Percentiles rank a stretch among this genome's conserved stretches.
Evolutionary conservation across 805 yeast species (phyloP).

Genomic region (Ogataea nakhonphanomensis): DNA sequence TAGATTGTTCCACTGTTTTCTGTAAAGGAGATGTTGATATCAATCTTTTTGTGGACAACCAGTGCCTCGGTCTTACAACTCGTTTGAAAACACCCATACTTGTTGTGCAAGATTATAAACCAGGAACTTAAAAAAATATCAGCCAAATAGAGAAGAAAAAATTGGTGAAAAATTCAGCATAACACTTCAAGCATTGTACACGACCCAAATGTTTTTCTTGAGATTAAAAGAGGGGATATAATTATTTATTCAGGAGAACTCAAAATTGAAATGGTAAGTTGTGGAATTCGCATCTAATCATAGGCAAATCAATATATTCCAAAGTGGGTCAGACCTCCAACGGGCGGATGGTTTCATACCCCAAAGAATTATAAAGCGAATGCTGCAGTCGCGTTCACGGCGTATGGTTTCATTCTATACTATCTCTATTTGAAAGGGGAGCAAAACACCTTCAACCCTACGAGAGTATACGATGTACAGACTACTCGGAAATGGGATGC

Average conservation of each 20-base stretch:
- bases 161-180: conserved; percentile 13
- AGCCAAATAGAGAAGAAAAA: conserved; percentile 4
- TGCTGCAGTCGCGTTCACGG: conserved; percentile 39
- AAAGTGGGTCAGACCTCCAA: conserved; percentile 38
- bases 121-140: no score
- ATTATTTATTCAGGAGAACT: no score
- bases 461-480: conserved; percentile 36
- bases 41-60: neutral
- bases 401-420: conserved; percentile 34
- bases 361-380: conserved; percentile 49
- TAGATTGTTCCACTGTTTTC: conserved; percentile 5
- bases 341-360: conserved; percentile 57
- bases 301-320: conserved; percentile 22
- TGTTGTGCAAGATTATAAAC: no score
- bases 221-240: conserved; percentile 1
- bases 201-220: neutral
- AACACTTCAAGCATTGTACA: neutral
- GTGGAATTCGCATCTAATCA: neutral
- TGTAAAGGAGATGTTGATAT: conserved; percentile 16
- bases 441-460: conserved; percentile 34
- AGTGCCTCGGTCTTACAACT: neutral
- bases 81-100: neutral
- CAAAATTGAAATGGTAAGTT: neutral
- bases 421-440: conserved; percentile 38
- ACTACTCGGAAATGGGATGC: conserved; percentile 44